These are phyloP conservation scores for Apiospora arundinis DNA, from an alignment of 2,329 filamentous ascomycete species.

Conservation along the genomic window DNA sequence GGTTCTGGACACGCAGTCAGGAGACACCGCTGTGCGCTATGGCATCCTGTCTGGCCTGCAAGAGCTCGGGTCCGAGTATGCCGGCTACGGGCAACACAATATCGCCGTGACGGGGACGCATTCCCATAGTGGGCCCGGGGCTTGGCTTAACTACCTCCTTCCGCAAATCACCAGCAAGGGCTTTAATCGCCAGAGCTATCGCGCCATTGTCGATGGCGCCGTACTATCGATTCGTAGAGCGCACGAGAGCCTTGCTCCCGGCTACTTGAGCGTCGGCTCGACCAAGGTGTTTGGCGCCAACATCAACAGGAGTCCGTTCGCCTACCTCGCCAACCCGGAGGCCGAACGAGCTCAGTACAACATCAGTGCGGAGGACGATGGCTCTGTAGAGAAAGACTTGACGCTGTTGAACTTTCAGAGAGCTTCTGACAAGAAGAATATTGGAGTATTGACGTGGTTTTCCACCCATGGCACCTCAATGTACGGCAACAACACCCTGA, in stretches of 20 bases:
- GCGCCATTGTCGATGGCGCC: slow-evolving; percentile 86
- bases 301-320: slow-evolving; percentile 86
- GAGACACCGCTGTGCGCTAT: slow-evolving; percentile 86
- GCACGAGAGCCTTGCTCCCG: slow-evolving; percentile 71
- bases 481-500: slow-evolving; percentile 87
- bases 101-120: slow-evolving; percentile 92
- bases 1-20: slow-evolving; percentile 84
- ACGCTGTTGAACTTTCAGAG: slow-evolving; percentile 81
- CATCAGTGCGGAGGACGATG: slow-evolving; percentile 56
- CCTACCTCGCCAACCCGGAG: slow-evolving; percentile 85
- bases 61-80: slow-evolving; percentile 73
- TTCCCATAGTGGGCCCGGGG: slow-evolving; percentile 88
- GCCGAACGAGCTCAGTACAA: slow-evolving; percentile 75
- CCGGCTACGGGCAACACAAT: slow-evolving; percentile 78
- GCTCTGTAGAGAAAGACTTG: slow-evolving; percentile 72
- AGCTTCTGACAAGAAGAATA: slow-evolving; percentile 74
- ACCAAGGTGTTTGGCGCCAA: slow-evolving; percentile 77
- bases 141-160: slow-evolving; percentile 92
- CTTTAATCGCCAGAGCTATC: slow-evolving; percentile 85
- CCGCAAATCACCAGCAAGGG: slow-evolving; percentile 90
- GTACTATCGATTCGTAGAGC: slow-evolving; percentile 82
- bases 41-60: slow-evolving; percentile 82
- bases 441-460: slow-evolving; percentile 89
- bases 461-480: slow-evolving; percentile 91
- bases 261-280: slow-evolving; percentile 58